Conservation (phyloP, 2,329 filamentous ascomycete species). For the Byssochlamys sp. region DNA sequence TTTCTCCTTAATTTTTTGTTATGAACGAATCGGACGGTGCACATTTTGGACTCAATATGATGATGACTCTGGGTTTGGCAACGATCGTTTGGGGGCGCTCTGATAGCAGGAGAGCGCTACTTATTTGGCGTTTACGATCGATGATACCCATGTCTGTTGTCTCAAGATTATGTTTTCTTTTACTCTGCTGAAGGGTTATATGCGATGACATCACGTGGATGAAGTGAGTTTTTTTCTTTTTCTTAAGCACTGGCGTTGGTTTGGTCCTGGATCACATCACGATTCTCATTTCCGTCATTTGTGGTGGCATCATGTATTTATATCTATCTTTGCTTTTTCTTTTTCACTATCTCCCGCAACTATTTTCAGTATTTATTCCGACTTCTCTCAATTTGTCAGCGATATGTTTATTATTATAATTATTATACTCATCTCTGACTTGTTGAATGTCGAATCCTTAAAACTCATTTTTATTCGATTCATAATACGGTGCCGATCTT, state of each 20-base stretch:
- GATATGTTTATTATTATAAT: background rate
- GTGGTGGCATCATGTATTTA: background rate
- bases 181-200: background rate
- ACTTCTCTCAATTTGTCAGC: background rate
- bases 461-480: background rate
- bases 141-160: slow-evolving; percentile 22
- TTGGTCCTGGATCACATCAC: background rate
- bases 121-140: slow-evolving; percentile 16
- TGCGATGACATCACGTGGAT: background rate
- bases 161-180: background rate
- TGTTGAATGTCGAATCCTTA: background rate
- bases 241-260: background rate
- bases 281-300: background rate
- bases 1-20: background rate
- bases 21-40: background rate
- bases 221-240: background rate
- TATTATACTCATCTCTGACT: background rate
- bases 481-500: too few species aligned
- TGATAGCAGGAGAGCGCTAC: slow-evolving; percentile 13
- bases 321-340: background rate
- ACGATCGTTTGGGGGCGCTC: slow-evolving; percentile 13
- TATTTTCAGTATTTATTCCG: background rate
- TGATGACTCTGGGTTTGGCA: slow-evolving; percentile 1
- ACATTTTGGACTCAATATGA: background rate
- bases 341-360: too few species aligned